Evolutionary conservation across 768 basidiomycete genomes (phyloP).

Genomic region (Trametes cinnabarina): DNA sequence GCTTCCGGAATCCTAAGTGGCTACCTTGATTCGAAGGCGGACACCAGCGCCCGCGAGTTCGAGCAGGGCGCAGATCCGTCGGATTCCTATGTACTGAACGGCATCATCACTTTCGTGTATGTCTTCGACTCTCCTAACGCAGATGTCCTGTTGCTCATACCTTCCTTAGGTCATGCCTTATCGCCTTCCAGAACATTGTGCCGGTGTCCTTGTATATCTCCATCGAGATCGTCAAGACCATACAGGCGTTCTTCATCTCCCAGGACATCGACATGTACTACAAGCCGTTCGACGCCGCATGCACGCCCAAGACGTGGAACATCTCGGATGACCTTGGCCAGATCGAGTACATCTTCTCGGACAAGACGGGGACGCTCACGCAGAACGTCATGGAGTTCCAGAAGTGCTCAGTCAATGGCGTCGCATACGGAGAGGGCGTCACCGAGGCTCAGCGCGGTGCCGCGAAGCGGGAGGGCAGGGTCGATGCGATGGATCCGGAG

Average conservation of each 20-base stretch:
- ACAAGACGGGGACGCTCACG: conserved; percentile 96
- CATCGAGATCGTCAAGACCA: conserved; percentile 97
- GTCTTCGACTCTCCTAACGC: neutral
- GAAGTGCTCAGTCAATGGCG: conserved; percentile 84
- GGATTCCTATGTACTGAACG: conserved; percentile 60
- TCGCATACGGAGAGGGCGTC: conserved; percentile 88
- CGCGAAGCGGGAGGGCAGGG: conserved; percentile 75
- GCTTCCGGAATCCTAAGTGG: conserved; percentile 77
- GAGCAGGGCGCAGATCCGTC: conserved; percentile 68
- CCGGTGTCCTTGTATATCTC: conserved; percentile 96
- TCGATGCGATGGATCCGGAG: conserved; percentile 60
- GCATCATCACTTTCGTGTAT: conserved; percentile 89
- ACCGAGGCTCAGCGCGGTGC: conserved; percentile 96
- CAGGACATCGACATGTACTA: conserved; percentile 98
- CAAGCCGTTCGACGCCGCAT: conserved; percentile 77
- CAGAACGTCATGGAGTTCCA: conserved; percentile 99
- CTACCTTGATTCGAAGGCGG: conserved; percentile 53
- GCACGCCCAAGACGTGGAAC: conserved; percentile 97
- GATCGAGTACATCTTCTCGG: conserved; percentile 93
- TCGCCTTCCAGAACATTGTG: conserved; percentile 97
- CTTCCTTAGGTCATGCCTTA: conserved; percentile 72
- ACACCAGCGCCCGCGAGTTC: conserved; percentile 71
- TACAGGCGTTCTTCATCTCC: conserved; percentile 94
- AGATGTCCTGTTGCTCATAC: neutral
- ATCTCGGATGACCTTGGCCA: conserved; percentile 98